Base-by-base conservation (phyloP, 2,329 filamentous ascomycete genomes). In the Alternaria dauci region DNA sequence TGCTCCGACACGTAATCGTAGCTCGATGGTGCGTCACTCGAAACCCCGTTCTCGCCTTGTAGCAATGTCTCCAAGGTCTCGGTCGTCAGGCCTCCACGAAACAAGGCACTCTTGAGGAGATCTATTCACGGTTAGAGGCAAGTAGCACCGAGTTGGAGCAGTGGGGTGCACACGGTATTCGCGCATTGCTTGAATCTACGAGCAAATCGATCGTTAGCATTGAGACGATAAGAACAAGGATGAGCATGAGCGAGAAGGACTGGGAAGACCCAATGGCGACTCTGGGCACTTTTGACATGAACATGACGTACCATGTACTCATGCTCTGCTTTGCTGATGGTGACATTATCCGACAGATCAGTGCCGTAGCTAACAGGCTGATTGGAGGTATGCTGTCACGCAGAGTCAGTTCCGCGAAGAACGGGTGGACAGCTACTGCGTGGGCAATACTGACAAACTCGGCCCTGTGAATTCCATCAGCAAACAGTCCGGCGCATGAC, bases 281-380 rank as follows among this genome's bases (percentile, higher is more conserved):
- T 25, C 11, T 18, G 36, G 16, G 30, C 18, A 2, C 7, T 32
- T 34, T 8, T 25, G 20, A 32, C 23, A 46, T 23, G 46, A 52
- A n/a, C 34, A n/a, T 69, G 65, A 58, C 83, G 76, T 67, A 88
- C 81, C 61, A 93, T 81, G 50, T 76, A 76, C 51, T 89, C 84
- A 77, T 92, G 87, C 71, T 93, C 88, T 51, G 78, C 75, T 70
- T 83, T 87, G 38, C 85, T 80, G 55, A 92, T 85, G 58, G 82
- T 85, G 47, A 91, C 81, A 62, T 79, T 80, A 57, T 62, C 62
- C 25, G 77, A 72, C 39, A 77, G 54, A 58, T 71, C 66, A 16
- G 78, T 68, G 55, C 80, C 75, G 50, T 76, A 75, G 26, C 75
- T 71, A 54, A 76, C 73, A 56, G 81, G 75, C 54, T 77, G 66